A percentile compares a stretch with the other conserved stretches of the same genome.
Conservation (phyloP, 352 stramenopile genomes). For the Halophytophthora batemanensis region DNA sequence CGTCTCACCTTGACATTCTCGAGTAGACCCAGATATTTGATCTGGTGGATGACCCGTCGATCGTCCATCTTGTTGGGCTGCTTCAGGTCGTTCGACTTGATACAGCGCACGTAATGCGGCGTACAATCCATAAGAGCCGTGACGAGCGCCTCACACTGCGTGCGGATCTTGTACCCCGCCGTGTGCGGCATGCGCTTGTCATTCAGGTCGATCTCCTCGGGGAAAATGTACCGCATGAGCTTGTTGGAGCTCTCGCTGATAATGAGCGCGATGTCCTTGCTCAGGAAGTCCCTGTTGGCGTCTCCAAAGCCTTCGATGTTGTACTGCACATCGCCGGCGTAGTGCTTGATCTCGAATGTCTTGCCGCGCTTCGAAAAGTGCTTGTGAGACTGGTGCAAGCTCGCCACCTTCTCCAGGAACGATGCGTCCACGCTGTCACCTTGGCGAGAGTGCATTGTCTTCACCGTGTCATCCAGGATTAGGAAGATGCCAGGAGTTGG, state of each 20-base stretch:
- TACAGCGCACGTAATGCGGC: constrained; percentile 90
- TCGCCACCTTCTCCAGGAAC: constrained; percentile 78
- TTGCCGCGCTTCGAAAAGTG: constrained; percentile 86
- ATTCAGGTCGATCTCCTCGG: constrained; percentile 76
- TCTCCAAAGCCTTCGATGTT: constrained; percentile 80
- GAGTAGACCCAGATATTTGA: constrained; percentile 85
- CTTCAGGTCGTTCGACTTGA: constrained; percentile 92
- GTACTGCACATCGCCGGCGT: constrained; percentile 86
- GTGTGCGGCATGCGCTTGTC: constrained; percentile 81
- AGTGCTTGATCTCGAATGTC: constrained; percentile 84
- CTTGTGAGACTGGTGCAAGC: constrained; percentile 57
- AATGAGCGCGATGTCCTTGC: constrained; percentile 79
- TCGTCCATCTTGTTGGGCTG: constrained; percentile 83
- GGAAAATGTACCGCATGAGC: constrained; percentile 83
- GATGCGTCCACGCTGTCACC: constrained; percentile 75
- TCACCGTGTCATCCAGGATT: constrained; percentile 82
- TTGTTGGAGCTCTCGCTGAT: constrained; percentile 85
- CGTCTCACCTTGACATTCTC: constrained; percentile 89
- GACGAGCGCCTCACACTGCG: constrained; percentile 87
- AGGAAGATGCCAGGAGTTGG: constrained; percentile 78
- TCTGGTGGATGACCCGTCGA: constrained; percentile 82
- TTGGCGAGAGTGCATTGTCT: constrained; percentile 85
- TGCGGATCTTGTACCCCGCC: constrained; percentile 80
- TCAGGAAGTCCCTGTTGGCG: constrained; percentile 79
- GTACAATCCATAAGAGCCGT: constrained; percentile 87